Conservation (phyloP, 2,329 filamentous ascomycete species). For the Penicillium freii region DNA sequence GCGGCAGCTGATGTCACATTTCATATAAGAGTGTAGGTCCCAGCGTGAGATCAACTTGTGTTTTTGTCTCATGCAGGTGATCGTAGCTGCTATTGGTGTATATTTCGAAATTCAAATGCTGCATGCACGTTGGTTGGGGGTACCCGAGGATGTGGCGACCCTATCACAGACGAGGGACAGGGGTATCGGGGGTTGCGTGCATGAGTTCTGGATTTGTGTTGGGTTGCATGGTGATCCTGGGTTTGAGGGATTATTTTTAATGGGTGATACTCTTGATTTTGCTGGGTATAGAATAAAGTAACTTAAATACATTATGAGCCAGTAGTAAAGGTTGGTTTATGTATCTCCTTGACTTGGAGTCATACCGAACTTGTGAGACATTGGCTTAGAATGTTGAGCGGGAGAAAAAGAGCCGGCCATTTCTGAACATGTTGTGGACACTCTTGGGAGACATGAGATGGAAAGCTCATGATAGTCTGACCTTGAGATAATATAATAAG, state of each 20-base stretch:
- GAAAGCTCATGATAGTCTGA: not conserved
- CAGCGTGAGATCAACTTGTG: not conserved
- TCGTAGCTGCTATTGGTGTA: not conserved
- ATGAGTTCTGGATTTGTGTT: not conserved
- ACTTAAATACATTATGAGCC: not conserved
- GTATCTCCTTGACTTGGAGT: not conserved
- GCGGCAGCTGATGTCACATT: slow-evolving; percentile 5
- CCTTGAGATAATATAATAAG: not conserved
- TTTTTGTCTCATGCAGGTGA: not conserved
- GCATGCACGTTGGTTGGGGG: slow-evolving; percentile 7
- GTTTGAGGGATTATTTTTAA: not conserved
- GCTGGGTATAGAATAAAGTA: no score
- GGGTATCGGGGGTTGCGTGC: not conserved
- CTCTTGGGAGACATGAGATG: not conserved
- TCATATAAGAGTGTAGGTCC: not conserved
- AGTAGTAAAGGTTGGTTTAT: not conserved
- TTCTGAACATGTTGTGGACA: not conserved
- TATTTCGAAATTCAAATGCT: not conserved
- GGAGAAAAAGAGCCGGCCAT: not conserved
- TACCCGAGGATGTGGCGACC: slow-evolving; percentile 5
- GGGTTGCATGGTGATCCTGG: not conserved
- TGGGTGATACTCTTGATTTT: not conserved
- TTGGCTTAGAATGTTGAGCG: not conserved
- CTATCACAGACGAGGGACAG: not conserved
- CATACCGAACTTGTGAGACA: not conserved